Evolutionary conservation across 2,329 filamentous ascomycete species (phyloP).

Genomic region (Ophiosphaerella korrae): DNA sequence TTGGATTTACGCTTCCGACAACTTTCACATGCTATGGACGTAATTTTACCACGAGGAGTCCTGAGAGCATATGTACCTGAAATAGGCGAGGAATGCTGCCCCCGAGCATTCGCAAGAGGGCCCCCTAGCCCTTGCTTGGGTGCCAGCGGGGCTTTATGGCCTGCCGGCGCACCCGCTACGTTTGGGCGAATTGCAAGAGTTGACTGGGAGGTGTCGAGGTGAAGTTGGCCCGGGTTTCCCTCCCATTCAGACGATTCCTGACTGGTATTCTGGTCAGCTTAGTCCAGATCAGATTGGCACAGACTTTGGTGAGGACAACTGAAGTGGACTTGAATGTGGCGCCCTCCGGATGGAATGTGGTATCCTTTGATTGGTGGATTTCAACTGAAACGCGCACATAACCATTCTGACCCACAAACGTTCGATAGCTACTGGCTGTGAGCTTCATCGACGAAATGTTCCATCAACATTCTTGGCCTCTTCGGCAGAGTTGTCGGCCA

Average conservation of each 20-base stretch:
- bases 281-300: constrained; percentile 3
- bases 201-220: constrained; percentile 36
- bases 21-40: constrained; percentile 48
- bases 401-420: constrained; percentile 2
- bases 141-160: constrained; percentile 44
- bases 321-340: background rate
- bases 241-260: constrained; percentile 39
- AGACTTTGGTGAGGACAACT: background rate
- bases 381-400: constrained; percentile 12
- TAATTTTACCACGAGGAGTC: constrained; percentile 47
- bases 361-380: constrained; percentile 17
- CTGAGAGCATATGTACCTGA: constrained; percentile 44
- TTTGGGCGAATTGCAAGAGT: constrained; percentile 38
- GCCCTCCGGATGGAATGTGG: background rate
- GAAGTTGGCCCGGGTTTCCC: constrained; percentile 32
- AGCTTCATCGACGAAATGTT: background rate
- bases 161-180: constrained; percentile 26
- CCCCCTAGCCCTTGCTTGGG: constrained; percentile 44
- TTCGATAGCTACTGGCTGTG: background rate
- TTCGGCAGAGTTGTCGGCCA: background rate
- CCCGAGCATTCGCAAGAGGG: constrained; percentile 34
- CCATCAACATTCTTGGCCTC: too few relatives aligned
- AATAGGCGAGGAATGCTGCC: constrained; percentile 43
- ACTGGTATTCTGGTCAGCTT: constrained; percentile 34
- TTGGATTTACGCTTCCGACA: constrained; percentile 48